Evolutionary conservation across 257 asterid species (phyloP).

Genomic region (Verbena officinalis): DNA sequence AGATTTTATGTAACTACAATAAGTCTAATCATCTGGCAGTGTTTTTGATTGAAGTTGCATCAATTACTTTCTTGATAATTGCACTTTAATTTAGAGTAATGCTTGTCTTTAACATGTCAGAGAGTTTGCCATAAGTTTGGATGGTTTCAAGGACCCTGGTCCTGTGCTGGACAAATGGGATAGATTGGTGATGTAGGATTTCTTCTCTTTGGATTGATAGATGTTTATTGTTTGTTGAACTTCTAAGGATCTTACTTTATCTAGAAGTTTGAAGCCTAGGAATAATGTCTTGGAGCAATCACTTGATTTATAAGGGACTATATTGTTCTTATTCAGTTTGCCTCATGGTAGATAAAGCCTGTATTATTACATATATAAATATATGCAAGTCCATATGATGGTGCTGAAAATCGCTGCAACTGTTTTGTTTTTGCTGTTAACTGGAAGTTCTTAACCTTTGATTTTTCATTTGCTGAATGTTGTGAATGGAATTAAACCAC

Average conservation of each 20-base stretch:
- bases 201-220: neutral
- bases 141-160: neutral
- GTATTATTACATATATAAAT: neutral
- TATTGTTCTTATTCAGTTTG: neutral
- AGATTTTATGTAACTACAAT: slow-evolving; percentile 22
- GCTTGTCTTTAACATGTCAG: neutral
- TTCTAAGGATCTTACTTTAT: neutral
- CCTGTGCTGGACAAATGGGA: neutral
- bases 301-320: slow-evolving; percentile 1
- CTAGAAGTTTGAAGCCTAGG: neutral
- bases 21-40: slow-evolving; percentile 7
- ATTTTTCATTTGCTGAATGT: slow-evolving; percentile 28
- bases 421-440: neutral
- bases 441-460: slow-evolving; percentile 14
- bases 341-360: neutral
- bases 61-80: slow-evolving; percentile 6
- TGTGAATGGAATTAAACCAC: slow-evolving; percentile 25
- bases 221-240: neutral
- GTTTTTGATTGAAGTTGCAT: neutral
- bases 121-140: neutral
- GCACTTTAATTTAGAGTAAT: slow-evolving; percentile 5
- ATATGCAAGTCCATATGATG: neutral
- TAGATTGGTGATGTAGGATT: slow-evolving; percentile 1
- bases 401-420: slow-evolving; percentile 8
- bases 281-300: slow-evolving; percentile 10